These are phyloP conservation scores for Heritiera fomes DNA, from an alignment of 345 rosid species.

Conservation along the genomic window DNA sequence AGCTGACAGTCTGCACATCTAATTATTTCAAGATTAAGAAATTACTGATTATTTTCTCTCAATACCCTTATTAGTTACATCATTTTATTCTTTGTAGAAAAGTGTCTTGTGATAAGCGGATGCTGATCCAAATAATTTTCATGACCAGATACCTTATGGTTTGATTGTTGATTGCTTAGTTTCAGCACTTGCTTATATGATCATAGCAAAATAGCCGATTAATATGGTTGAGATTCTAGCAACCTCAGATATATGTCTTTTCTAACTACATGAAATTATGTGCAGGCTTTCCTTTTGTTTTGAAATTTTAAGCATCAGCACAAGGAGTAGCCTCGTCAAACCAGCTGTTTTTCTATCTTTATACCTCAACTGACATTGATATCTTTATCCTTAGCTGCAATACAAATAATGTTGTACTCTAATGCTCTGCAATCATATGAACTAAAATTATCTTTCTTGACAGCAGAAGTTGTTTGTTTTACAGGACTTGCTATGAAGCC, in stretches of 20 bases:
- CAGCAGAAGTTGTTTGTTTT: constrained; percentile 18
- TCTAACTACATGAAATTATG: neutral
- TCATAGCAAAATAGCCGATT: neutral
- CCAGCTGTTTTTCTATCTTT: neutral
- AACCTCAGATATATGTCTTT: neutral
- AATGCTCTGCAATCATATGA: constrained; percentile 4
- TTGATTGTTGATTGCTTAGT: neutral
- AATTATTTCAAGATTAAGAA: neutral
- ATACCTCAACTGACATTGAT: neutral
- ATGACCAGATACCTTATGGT: neutral
- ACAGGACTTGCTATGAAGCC: constrained; percentile 92
- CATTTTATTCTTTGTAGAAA: neutral
- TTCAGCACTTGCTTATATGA: neutral
- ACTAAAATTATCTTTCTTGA: neutral
- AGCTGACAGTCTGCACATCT: neutral
- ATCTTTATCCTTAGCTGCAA: neutral
- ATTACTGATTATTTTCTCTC: neutral
- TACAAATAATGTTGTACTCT: neutral
- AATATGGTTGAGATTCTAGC: neutral
- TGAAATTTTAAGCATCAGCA: neutral
- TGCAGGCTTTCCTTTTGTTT: neutral
- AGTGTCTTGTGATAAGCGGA: neutral
- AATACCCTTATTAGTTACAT: constrained; percentile 1
- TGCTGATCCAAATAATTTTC: neutral
- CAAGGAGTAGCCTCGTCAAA: neutral